Evolutionary conservation across 257 asterid species (phyloP).

Genomic region (Cinchona pubescens): DNA sequence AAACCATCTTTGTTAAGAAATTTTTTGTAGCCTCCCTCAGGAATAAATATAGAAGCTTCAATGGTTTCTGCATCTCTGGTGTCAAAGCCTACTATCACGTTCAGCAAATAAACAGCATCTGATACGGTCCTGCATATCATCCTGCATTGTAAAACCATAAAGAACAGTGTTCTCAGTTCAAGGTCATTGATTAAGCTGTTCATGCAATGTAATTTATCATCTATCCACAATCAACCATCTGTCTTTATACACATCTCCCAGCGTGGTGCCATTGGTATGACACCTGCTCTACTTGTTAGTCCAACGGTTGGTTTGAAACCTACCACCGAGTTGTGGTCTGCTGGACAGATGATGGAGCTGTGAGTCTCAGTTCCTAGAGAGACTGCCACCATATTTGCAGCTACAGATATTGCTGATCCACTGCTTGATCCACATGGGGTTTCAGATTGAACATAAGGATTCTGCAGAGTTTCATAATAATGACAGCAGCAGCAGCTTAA

Average conservation of each 20-base stretch:
- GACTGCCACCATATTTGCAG: slow-evolving; percentile 59
- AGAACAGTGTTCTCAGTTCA: not conserved
- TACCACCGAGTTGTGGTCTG: slow-evolving; percentile 54
- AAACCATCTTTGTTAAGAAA: slow-evolving; percentile 49
- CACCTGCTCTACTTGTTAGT: slow-evolving; percentile 66
- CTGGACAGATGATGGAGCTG: slow-evolving; percentile 65
- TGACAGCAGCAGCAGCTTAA: not conserved
- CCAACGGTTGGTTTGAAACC: slow-evolving; percentile 69
- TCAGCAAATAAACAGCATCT: slow-evolving; percentile 56
- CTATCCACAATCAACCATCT: too few relatives aligned
- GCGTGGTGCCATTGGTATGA: slow-evolving; percentile 57
- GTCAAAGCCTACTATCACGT: slow-evolving; percentile 54
- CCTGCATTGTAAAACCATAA: slow-evolving; percentile 21
- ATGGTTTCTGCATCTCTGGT: slow-evolving; percentile 41
- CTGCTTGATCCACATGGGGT: slow-evolving; percentile 68
- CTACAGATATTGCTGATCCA: slow-evolving; percentile 71
- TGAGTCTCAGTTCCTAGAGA: slow-evolving; percentile 70
- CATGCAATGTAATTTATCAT: not conserved
- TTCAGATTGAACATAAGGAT: slow-evolving; percentile 51
- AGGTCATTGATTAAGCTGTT: not conserved
- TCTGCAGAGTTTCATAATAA: slow-evolving; percentile 30
- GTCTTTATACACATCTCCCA: too few relatives aligned
- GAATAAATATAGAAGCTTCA: slow-evolving; percentile 44
- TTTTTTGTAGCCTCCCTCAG: slow-evolving; percentile 46
- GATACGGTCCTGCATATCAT: slow-evolving; percentile 54